A percentile compares a stretch with the other conserved stretches of the same genome.
Conservation (phyloP, 768 basidiomycete species). For the Podaxis sp. region DNA sequence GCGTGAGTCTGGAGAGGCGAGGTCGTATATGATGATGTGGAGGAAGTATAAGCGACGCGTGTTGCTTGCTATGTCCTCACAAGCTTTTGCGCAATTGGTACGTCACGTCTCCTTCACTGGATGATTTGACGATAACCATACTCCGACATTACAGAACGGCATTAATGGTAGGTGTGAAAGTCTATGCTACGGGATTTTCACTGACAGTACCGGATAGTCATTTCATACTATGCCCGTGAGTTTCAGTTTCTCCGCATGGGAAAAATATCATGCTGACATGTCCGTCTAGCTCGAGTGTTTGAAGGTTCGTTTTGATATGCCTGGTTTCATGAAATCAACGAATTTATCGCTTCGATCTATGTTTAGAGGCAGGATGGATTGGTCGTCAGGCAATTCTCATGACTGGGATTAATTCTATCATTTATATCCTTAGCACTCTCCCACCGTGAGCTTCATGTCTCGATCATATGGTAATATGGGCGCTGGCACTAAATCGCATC, state of each 20-base stretch:
- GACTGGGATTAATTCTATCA: constrained; percentile 90
- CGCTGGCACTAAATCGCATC: constrained; percentile 13
- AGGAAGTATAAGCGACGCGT: constrained; percentile 82
- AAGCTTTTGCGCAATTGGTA: constrained; percentile 93
- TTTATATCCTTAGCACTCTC: constrained; percentile 76
- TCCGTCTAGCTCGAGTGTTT: constrained; percentile 72
- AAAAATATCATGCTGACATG: constrained; percentile 4
- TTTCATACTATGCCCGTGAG: constrained; percentile 93
- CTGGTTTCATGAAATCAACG: not conserved
- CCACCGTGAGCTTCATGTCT: constrained; percentile 63
- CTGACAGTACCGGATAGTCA: constrained; percentile 50
- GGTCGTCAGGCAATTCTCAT: constrained; percentile 92
- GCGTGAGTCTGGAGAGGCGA: constrained; percentile 73
- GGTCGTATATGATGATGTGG: constrained; percentile 85
- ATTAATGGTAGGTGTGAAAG: constrained; percentile 71
- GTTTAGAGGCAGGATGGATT: constrained; percentile 88
- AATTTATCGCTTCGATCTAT: constrained; percentile 11
- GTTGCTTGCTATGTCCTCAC: constrained; percentile 91
- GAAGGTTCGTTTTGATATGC: constrained; percentile 54
- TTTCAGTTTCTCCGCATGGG: constrained; percentile 8
- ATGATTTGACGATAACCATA: not conserved
- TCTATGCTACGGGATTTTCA: constrained; percentile 10
- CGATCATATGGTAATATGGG: not conserved
- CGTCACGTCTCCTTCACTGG: constrained; percentile 28
- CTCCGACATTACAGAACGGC: constrained; percentile 61